Base-by-base conservation (phyloP, 176 grass and related monocot species). In the Melocanna baccifera region DNA sequence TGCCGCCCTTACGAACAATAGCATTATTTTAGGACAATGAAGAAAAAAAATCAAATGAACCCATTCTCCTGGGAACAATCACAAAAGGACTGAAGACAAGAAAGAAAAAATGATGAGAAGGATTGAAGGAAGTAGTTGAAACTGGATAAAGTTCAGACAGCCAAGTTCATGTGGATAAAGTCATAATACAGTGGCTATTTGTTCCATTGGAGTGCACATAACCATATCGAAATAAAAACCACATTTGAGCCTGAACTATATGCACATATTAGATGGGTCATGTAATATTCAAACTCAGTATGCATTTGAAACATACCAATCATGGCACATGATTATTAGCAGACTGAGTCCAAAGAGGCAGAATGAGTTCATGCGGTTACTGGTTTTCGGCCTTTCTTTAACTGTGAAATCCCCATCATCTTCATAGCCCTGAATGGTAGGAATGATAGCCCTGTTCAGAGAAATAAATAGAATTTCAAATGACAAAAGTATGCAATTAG, bases 401-500 rank as follows among this genome's bases (percentile, higher is more conserved):
- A 99, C 90, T n/a, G 96, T 99, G 74, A 99, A 99, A 75, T 99
- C 96, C 30, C 93, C 96, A 73, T 93, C 96, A 73, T 99, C 96
- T 86, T 99, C 96, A 82, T 99, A 99, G 48, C 96, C 96, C 82
- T 99, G 96, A 88, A 99, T 94, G 62, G 87, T 89, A 80, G 96
- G 96, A 83, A 99, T 93, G 55, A 99, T 88, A 89, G 96, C 93
- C 96, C 96, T 99, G 96, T 95, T 90, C 85, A 84, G 32, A 79
- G 22, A 85, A 39, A 86, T 45, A 86, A 48, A 87, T 9, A 81
- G 20, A 78, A 58, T 29, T 83, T 83, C 71, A 81, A 80, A 89
- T 41, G 25, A 55, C 53, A 78, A 52, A 63, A 78, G 37, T 26
- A 11, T 55, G 55, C 23, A 48, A 39, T 71, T 65, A 71, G 32